These are phyloP conservation scores for Vitis hybrid DNA, from an alignment of 177 flowering plant species.

Conservation along the genomic window DNA sequence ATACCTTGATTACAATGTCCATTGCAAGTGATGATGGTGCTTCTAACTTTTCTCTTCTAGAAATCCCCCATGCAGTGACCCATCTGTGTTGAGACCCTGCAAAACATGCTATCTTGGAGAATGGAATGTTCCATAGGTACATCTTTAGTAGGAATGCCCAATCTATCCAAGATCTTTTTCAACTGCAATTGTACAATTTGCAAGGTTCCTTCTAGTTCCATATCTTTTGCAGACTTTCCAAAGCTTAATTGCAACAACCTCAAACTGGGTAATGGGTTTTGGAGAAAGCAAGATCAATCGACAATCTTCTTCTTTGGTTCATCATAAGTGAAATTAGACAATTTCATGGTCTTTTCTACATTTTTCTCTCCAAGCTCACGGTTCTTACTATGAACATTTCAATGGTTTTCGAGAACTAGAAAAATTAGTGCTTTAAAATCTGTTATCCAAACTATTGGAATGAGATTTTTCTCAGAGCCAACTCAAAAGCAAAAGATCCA, in stretches of 20 bases:
- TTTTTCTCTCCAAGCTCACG: conserved; percentile 28
- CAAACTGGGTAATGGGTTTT: conserved; percentile 34
- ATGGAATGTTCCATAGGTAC: too few relatives aligned
- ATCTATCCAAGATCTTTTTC: background rate
- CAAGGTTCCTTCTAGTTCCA: conserved; percentile 44
- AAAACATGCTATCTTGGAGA: too few relatives aligned
- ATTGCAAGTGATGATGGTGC: too few relatives aligned
- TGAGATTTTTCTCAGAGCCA: too few relatives aligned
- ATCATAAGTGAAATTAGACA: background rate
- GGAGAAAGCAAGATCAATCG: conserved; percentile 25
- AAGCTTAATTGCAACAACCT: conserved; percentile 42
- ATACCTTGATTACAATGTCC: too few relatives aligned
- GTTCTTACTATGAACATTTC: conserved; percentile 24
- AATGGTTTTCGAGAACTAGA: conserved; percentile 7
- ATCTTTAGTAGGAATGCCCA: too few relatives aligned
- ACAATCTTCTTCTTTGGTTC: conserved; percentile 18
- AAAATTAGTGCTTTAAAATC: conserved; percentile 16
- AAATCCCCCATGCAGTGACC: too few relatives aligned
- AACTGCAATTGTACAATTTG: conserved; percentile 48
- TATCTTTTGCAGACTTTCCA: conserved; percentile 50
- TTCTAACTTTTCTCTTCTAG: too few relatives aligned
- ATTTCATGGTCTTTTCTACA: conserved; percentile 6
- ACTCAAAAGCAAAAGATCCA: too few relatives aligned
- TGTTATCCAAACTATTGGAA: conserved; percentile 1
- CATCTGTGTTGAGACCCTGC: too few relatives aligned